Conservation (phyloP, 139 green algal genomes). For the Chlorella vulgaris region DNA sequence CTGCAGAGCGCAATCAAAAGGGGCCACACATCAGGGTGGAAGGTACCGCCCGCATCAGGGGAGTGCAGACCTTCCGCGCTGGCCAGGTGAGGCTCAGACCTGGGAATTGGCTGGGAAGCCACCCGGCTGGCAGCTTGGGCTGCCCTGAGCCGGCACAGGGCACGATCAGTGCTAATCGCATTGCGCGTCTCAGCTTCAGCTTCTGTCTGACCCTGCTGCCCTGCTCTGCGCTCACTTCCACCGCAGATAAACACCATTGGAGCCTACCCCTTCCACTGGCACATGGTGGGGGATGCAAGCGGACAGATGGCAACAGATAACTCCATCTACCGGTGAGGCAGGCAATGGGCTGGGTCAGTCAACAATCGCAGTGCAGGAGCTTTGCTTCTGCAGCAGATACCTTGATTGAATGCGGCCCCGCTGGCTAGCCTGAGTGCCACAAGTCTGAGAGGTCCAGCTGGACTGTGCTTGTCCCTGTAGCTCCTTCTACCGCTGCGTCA, state of each 20-base stretch:
- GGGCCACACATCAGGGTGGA: slow-evolving; percentile 36
- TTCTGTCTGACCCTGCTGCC: too few species aligned
- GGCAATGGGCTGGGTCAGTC: not conserved
- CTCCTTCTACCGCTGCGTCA: slow-evolving; percentile 41
- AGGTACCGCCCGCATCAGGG: slow-evolving; percentile 50
- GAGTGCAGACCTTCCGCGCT: slow-evolving; percentile 36
- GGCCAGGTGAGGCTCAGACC: too few species aligned
- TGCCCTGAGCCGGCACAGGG: too few species aligned
- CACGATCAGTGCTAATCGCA: too few species aligned
- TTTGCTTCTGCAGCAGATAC: too few species aligned
- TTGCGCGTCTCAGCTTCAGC: too few species aligned
- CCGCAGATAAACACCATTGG: slow-evolving; percentile 56
- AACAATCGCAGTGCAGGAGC: too few species aligned
- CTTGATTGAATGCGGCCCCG: too few species aligned
- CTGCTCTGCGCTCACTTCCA: not conserved
- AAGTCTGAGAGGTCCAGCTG: too few species aligned
- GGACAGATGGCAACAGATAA: slow-evolving; percentile 47
- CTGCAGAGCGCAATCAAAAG: not conserved
- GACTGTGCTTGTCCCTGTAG: not conserved
- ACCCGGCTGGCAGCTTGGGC: too few species aligned
- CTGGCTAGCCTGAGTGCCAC: too few species aligned
- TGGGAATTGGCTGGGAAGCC: too few species aligned
- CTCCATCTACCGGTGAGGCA: slow-evolving; percentile 45
- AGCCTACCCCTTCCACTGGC: slow-evolving; percentile 69
- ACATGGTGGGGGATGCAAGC: slow-evolving; percentile 35